Evolutionary conservation across 768 basidiomycete species (phyloP).

Genomic region (Fomitopsis pulvina): DNA sequence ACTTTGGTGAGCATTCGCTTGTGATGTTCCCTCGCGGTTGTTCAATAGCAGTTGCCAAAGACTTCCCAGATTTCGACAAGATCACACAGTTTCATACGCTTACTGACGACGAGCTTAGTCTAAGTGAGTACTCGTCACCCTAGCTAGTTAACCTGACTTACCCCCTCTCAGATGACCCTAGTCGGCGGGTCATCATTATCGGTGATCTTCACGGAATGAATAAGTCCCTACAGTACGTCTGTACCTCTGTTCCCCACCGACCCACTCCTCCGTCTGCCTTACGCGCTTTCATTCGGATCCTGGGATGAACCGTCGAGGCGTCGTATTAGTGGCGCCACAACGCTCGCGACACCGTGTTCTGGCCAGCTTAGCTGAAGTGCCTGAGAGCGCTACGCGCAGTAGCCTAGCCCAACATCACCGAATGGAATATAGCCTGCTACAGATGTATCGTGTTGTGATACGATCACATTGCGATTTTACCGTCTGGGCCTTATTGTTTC

Average conservation of each 20-base stretch:
- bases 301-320: background rate
- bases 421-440: too few relatives aligned
- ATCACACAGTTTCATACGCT: conserved; percentile 40
- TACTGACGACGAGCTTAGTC: conserved; percentile 43
- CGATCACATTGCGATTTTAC: too few relatives aligned
- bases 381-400: too few relatives aligned
- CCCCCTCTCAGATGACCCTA: conserved; percentile 36
- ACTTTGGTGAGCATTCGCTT: conserved; percentile 8
- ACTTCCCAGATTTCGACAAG: conserved; percentile 49
- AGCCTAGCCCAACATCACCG: too few relatives aligned
- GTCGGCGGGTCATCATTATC: conserved; percentile 61
- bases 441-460: too few relatives aligned
- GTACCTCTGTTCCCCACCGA: background rate
- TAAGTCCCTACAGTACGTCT: conserved; percentile 54
- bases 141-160: background rate
- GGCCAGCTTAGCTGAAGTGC: too few relatives aligned
- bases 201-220: conserved; percentile 90
- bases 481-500: too few relatives aligned
- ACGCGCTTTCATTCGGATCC: background rate
- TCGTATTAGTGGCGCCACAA: too few relatives aligned
- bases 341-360: too few relatives aligned
- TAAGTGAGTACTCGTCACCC: conserved; percentile 30
- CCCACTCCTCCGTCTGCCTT: background rate
- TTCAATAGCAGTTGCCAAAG: conserved; percentile 18
- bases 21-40: background rate